Evolutionary conservation across 306 rosid species (phyloP), one percentile per base, ranked within the genome.

Genomic region (Cucumis melo): DNA sequence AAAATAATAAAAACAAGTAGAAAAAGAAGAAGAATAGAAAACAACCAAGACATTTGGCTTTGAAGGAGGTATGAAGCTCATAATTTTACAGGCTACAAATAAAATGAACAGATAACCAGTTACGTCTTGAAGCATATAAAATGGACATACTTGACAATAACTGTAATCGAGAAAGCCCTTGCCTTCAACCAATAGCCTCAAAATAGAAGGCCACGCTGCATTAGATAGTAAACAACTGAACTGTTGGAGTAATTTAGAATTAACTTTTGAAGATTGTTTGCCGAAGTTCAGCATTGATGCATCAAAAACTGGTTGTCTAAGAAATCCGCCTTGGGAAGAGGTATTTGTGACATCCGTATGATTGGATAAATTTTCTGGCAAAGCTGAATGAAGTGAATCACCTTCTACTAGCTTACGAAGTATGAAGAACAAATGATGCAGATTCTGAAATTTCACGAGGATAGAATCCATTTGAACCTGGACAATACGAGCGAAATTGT

Each of bases 401-500:
- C 79, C 87, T 34, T 91, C 89, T 59, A 94, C 88, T 79, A 94
- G 81, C 88, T 92, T 94, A 81, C 84, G 91, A 76, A 91, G 84
- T 87, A 94, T 84, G 83, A 94, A 94, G 85, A 94, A 91, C 86
- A 91, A 94, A 83, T 94, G 93, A 77, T 94, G 97, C 71, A 90
- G 61, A 70, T 77, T 80, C 76, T 91, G 97, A 81, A 94, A 91
- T 81, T 90, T 90, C 77, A 82, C 79, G 70, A 91, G 56, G 79
- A 90, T 89, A 76, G 81, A 83, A 79, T 90, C 94, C 83, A 90
- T 74, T 81, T 84, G 96, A 78, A 87, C 97, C 98, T 94, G 16
- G 84, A 73, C 85, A 86, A 48, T 32, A 46, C 62, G 64, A 39
- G 64, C 15, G 39, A 75, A 75, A 75, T 58, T 75, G 55, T 56